Evolutionary conservation across 2,329 filamentous ascomycete genomes (phyloP).

Genomic region (Hymenoscyphus albidus): DNA sequence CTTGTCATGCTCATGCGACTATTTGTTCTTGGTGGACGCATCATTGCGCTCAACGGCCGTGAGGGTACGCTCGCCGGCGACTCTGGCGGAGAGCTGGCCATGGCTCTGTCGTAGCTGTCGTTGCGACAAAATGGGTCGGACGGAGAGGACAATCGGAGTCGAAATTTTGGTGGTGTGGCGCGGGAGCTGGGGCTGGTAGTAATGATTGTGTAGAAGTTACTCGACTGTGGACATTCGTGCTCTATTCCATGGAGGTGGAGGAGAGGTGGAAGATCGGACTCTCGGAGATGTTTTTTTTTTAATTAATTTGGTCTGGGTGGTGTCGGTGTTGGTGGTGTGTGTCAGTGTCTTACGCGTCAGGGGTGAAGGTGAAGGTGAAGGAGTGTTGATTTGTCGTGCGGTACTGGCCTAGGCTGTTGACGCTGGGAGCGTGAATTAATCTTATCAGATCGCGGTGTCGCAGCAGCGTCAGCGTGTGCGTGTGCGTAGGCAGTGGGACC

Average conservation of each 20-base stretch:
- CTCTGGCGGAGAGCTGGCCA: slow-evolving; percentile 67
- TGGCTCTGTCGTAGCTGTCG: slow-evolving; percentile 37
- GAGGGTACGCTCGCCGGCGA: slow-evolving; percentile 56
- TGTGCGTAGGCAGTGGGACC: background rate
- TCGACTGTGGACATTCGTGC: slow-evolving; percentile 11
- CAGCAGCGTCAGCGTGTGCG: background rate
- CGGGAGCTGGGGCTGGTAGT: background rate
- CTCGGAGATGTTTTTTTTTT: background rate
- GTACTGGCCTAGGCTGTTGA: slow-evolving; percentile 1
- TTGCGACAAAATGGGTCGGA: slow-evolving; percentile 33
- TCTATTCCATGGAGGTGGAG: background rate
- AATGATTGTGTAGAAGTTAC: background rate
- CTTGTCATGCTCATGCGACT: slow-evolving; percentile 84
- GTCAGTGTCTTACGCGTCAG: slow-evolving; percentile 8
- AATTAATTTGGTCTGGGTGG: background rate
- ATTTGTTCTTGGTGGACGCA: slow-evolving; percentile 70
- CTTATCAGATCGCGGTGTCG: background rate
- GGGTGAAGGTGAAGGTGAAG: background rate
- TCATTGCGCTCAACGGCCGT: slow-evolving; percentile 77
- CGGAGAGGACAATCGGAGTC: background rate
- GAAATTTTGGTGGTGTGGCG: background rate
- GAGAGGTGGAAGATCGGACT: background rate
- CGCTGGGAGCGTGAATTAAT: slow-evolving; percentile 1
- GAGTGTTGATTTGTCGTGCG: slow-evolving; percentile 9
- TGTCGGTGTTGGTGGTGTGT: no score